phyloP scores from a whole-genome alignment of 2,329 filamentous ascomycete species.

The Apiospora kogelbergensis region DNA sequence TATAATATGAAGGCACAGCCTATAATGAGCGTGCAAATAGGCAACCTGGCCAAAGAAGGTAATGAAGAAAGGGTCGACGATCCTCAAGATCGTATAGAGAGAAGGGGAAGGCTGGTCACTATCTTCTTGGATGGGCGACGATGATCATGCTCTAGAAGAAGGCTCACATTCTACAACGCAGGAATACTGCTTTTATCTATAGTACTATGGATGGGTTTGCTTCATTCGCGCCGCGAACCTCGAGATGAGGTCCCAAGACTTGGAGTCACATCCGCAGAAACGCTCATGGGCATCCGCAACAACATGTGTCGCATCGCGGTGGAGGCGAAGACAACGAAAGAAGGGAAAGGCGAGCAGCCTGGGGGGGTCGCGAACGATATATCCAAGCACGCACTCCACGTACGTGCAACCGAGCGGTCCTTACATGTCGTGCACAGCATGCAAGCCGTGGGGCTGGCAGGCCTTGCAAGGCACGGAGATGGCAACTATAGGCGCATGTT shows the following conservation, averaged over 20 bases:
- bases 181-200: constrained; percentile 7
- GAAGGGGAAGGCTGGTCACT: constrained; percentile 7
- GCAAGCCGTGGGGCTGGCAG: not conserved
- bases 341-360: not conserved
- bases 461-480: not conserved
- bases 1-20: constrained; percentile 18
- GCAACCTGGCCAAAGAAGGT: constrained; percentile 11
- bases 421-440: not conserved
- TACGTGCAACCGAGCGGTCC: not conserved
- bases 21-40: not conserved
- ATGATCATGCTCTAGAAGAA: constrained; percentile 8
- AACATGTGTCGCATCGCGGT: constrained; percentile 15
- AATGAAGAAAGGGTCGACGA: constrained; percentile 9
- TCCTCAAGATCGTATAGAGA: constrained; percentile 26
- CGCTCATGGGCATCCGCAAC: constrained; percentile 14
- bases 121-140: constrained; percentile 1
- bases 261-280: not conserved
- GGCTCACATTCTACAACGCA: not conserved
- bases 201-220: not conserved
- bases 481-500: not conserved
- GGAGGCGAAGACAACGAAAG: constrained; percentile 6
- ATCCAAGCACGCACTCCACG: not conserved
- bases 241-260: not conserved
- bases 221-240: not conserved
- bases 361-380: not conserved